A percentile compares a stretch with the other conserved stretches of the same genome.
phyloP scores from a whole-genome alignment of 1,284 basidiomycete species.

The Lignosus rhinocerotis region DNA sequence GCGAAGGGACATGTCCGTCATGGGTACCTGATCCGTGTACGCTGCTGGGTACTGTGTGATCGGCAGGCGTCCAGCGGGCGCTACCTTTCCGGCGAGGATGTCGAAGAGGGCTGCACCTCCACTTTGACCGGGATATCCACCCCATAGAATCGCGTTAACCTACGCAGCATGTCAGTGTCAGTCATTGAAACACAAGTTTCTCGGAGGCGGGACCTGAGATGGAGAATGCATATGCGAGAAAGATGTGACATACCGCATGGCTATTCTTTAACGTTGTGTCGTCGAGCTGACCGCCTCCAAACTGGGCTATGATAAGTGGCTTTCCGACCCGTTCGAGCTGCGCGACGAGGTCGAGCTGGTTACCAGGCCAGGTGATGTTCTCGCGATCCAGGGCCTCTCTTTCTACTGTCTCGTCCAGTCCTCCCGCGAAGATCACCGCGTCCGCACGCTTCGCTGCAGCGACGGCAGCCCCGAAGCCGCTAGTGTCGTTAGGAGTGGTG shows the following conservation, averaged over 20 bases:
- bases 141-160: constrained; percentile 58
- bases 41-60: constrained; percentile 55
- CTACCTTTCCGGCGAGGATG: constrained; percentile 48
- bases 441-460: constrained; percentile 32
- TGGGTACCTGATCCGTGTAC: constrained; percentile 48
- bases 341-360: constrained; percentile 50
- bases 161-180: constrained; percentile 19
- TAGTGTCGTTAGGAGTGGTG: constrained; percentile 36
- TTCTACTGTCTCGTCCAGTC: constrained; percentile 54
- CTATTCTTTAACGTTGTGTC: constrained; percentile 46
- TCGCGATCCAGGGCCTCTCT: constrained; percentile 50
- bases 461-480: constrained; percentile 43
- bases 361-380: constrained; percentile 55
- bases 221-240: too few species aligned
- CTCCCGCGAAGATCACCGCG: constrained; percentile 44
- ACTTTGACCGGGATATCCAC: constrained; percentile 55
- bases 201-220: background rate
- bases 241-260: constrained; percentile 36
- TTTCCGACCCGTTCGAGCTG: constrained; percentile 47
- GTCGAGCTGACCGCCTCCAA: constrained; percentile 59
- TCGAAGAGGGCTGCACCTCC: constrained; percentile 53
- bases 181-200: background rate
- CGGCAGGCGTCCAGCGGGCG: constrained; percentile 55
- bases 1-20: constrained; percentile 59
- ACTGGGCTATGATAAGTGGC: constrained; percentile 53